A percentile compares a stretch with the other conserved stretches of the same genome.
These are phyloP conservation scores for Amanita phalloides DNA, from an alignment of 768 basidiomycete species.

Conservation along the genomic window DNA sequence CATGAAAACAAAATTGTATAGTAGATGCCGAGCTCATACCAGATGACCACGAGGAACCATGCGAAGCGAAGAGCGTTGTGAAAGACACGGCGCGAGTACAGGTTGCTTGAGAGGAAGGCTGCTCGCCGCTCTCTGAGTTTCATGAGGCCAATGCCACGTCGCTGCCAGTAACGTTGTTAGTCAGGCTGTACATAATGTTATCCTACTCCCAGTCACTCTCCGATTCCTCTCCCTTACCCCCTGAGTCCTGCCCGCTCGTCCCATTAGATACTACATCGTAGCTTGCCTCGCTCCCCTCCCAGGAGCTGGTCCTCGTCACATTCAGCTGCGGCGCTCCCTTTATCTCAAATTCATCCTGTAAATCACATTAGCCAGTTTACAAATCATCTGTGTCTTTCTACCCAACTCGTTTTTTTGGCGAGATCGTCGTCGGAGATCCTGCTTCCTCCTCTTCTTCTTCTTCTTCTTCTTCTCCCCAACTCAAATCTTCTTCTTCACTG, in stretches of 20 bases:
- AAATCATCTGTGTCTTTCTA: not conserved
- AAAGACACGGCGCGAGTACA: constrained; percentile 19
- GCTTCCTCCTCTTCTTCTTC: constrained; percentile 79
- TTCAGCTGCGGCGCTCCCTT: not conserved
- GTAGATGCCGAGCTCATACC: constrained; percentile 55
- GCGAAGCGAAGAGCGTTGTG: constrained; percentile 35
- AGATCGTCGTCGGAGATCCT: constrained; percentile 9
- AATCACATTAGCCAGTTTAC: not conserved
- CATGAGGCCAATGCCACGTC: not conserved
- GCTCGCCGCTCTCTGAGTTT: not conserved
- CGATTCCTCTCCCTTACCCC: constrained; percentile 16
- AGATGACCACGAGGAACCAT: constrained; percentile 49
- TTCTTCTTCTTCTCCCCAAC: constrained; percentile 95
- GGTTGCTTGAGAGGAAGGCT: constrained; percentile 2
- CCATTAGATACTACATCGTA: constrained; percentile 58
- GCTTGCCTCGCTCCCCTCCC: constrained; percentile 54
- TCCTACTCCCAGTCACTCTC: constrained; percentile 59
- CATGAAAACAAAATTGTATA: constrained; percentile 49
- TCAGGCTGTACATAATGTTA: not conserved
- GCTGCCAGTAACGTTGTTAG: not conserved
- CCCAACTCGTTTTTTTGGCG: not conserved
- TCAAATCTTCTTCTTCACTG: constrained; percentile 82
- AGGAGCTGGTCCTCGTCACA: constrained; percentile 27
- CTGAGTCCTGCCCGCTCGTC: constrained; percentile 31
- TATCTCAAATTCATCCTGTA: not conserved